Percentiles rank a stretch among this genome's conserved stretches.
phyloP scores from a whole-genome alignment of 2,329 filamentous ascomycete genomes.

The Hymenoscyphus repandus region DNA sequence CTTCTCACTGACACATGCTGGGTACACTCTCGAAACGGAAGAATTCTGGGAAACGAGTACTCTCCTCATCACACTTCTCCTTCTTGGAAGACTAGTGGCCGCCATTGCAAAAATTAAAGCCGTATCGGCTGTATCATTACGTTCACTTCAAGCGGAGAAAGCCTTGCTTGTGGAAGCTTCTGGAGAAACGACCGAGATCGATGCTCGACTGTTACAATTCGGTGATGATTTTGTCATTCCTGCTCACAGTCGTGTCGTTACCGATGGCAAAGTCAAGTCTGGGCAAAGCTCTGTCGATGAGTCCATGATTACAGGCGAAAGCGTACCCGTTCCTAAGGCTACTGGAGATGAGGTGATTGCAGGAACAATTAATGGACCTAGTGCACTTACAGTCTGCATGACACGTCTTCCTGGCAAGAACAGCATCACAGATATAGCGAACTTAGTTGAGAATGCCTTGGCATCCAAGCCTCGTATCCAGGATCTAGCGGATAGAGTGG shows the following conservation, averaged over 20 bases:
- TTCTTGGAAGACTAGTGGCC: slow-evolving; percentile 50
- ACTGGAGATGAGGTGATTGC: slow-evolving; percentile 53
- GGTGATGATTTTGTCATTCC: slow-evolving; percentile 61
- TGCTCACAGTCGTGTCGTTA: slow-evolving; percentile 56
- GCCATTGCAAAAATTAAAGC: slow-evolving; percentile 50
- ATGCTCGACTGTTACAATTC: slow-evolving; percentile 62
- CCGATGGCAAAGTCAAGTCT: slow-evolving; percentile 61
- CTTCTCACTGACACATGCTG: slow-evolving; percentile 40
- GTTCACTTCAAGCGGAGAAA: slow-evolving; percentile 51
- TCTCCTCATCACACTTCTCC: slow-evolving; percentile 54
- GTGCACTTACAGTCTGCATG: slow-evolving; percentile 54
- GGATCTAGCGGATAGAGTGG: slow-evolving; percentile 62
- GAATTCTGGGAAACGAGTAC: slow-evolving; percentile 59
- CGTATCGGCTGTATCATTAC: slow-evolving; percentile 49
- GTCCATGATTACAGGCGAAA: slow-evolving; percentile 74
- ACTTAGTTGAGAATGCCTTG: slow-evolving; percentile 66
- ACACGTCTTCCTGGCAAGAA: slow-evolving; percentile 65
- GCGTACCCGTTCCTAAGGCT: slow-evolving; percentile 53
- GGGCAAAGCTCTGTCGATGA: slow-evolving; percentile 68
- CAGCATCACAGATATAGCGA: slow-evolving; percentile 63
- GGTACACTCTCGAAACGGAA: slow-evolving; percentile 39
- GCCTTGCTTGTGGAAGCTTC: slow-evolving; percentile 43
- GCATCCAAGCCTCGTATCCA: slow-evolving; percentile 64
- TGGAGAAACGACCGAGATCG: slow-evolving; percentile 46
- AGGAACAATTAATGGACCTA: slow-evolving; percentile 62